phyloP scores from a whole-genome alignment of 805 yeast genomes.

The Priceomyces medius region DNA sequence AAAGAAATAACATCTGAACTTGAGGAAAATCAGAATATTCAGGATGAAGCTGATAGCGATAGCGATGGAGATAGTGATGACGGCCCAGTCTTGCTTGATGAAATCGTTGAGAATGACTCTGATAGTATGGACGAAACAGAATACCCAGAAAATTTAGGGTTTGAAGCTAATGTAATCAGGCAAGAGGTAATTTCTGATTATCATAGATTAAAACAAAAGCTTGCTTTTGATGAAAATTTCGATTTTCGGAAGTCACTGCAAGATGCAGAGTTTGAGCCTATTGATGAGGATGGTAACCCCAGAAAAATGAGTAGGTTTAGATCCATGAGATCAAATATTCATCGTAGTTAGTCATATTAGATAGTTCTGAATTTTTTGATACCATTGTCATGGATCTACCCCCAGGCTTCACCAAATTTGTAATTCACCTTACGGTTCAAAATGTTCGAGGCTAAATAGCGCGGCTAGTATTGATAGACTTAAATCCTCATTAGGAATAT shows the following conservation, averaged over 20 bases:
- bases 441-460: no score
- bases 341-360: no score
- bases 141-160: constrained; percentile 8
- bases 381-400: no score
- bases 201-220: constrained; percentile 51
- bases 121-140: constrained; percentile 20
- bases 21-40: constrained; percentile 7
- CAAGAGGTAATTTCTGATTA: constrained; percentile 57
- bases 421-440: no score
- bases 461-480: no score
- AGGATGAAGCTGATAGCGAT: constrained; percentile 25
- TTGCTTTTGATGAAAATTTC: constrained; percentile 43
- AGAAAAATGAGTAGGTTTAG: constrained; percentile 65
- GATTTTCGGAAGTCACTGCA: constrained; percentile 47
- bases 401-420: no score
- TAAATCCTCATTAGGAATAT: background rate
- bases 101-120: constrained; percentile 41
- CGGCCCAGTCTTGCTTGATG: constrained; percentile 40
- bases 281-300: constrained; percentile 63
- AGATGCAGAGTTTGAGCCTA: constrained; percentile 63
- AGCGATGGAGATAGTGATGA: constrained; percentile 37
- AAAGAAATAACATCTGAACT: no score
- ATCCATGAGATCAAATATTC: no score
- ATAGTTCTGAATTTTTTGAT: no score
- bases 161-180: constrained; percentile 30